Evolutionary conservation across 345 rosid species (phyloP), one percentile per base, ranked within the genome.

Genomic region (Syzygium aqueum): DNA sequence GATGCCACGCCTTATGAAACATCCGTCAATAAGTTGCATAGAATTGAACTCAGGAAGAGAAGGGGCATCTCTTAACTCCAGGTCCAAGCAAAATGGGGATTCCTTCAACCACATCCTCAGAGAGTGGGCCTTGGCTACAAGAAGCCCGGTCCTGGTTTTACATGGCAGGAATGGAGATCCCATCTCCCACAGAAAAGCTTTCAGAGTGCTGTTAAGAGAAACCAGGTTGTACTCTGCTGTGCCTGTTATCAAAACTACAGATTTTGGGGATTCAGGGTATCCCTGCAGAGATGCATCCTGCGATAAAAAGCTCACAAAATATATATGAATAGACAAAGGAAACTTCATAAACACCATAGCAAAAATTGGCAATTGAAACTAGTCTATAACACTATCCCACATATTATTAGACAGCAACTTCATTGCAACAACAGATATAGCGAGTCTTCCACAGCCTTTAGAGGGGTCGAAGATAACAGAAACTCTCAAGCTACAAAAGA

Each of bases 31-130:
- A 85, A 97, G 94, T 89, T 94, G 94, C 97, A 96, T 93, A 21
- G 98, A 94, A 92, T 92, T 97, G 78, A 88, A 57, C 86, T 94
- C 95, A 0, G 97, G 98, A 82, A 96, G 94, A 46, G 93, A 87
- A 15, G 93, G 85, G 2, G 93, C 92, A 86, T 97, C 94, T 90
- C 94, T 97, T 85, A 97, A 88, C 90, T 97, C 98, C 16, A 97
- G 94, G 93, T 97, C 99, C 83, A 95, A 89, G 92, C 99, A 97
- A 90, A 97, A 97, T 1, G 98, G 98, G 9, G 98, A 96, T 91
- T 97, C 99, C 92, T 96, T 97, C 88, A 97, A 90, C 99, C 99
- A 97, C 99, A 97, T 97, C 88, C 95, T 93, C 52, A 97, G 96
- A 84, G 99, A 95, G 88, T 96, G 98, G 43, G 96, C 97, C 94